Percentiles rank a stretch among this genome's conserved stretches.
Evolutionary conservation across 2,329 filamentous ascomycete species (phyloP).

Genomic region (Falciphora oryzae): DNA sequence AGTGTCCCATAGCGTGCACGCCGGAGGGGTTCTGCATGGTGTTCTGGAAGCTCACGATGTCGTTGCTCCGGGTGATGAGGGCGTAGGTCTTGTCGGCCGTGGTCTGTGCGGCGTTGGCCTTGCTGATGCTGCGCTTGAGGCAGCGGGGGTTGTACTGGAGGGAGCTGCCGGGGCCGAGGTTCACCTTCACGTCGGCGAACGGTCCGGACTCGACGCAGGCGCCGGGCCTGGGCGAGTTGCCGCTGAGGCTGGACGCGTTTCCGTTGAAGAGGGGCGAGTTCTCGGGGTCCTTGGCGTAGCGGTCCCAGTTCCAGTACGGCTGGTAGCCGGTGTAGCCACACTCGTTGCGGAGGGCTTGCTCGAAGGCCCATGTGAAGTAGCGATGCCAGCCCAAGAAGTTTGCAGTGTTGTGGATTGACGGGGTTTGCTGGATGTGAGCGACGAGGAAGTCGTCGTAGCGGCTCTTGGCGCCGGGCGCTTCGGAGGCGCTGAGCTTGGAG

Average conservation of each 20-base stretch:
- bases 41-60: constrained; percentile 17
- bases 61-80: constrained; percentile 11
- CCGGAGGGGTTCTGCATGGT: constrained; percentile 24
- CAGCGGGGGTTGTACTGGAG: constrained; percentile 29
- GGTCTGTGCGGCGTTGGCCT: constrained; percentile 12
- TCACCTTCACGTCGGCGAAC: constrained; percentile 23
- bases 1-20: constrained; percentile 29
- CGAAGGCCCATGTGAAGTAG: constrained; percentile 25
- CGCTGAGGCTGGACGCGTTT: constrained; percentile 32
- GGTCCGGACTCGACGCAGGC: constrained; percentile 25
- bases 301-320: constrained; percentile 34
- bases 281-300: constrained; percentile 24
- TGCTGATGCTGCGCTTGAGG: constrained; percentile 26
- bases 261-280: constrained; percentile 36
- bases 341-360: constrained; percentile 29
- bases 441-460: constrained; percentile 28
- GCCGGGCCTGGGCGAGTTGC: constrained; percentile 23
- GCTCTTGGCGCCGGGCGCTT: constrained; percentile 21
- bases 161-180: constrained; percentile 23
- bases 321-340: constrained; percentile 30
- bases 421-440: constrained; percentile 28
- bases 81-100: constrained; percentile 18
- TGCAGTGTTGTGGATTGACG: constrained; percentile 23
- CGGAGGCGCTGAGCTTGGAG: constrained; percentile 16
- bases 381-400: constrained; percentile 21